Percentiles rank a stretch among this genome's conserved stretches.
Conservation (phyloP, 306 rosid genomes). For the Abrus precatorius region DNA sequence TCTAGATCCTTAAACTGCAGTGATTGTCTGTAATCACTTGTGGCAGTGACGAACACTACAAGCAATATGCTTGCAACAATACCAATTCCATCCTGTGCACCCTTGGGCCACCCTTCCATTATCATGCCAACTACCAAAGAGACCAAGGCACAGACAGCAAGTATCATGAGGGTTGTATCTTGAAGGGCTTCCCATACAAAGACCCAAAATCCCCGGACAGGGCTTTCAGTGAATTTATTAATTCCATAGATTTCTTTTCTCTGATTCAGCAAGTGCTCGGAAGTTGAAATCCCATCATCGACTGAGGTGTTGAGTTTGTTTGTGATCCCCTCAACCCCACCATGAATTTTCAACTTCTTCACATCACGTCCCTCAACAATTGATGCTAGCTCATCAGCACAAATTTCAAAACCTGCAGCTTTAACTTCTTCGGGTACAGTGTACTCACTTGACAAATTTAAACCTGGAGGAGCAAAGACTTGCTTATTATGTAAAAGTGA, state of each 20-base stretch:
- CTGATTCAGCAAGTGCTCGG: slow-evolving; percentile 66
- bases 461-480: slow-evolving; percentile 61
- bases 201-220: slow-evolving; percentile 79
- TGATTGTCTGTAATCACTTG: slow-evolving; percentile 93
- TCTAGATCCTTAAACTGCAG: slow-evolving; percentile 98
- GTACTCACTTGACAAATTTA: slow-evolving; percentile 75
- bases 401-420: slow-evolving; percentile 85
- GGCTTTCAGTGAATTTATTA: slow-evolving; percentile 88
- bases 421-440: slow-evolving; percentile 81
- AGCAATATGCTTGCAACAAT: slow-evolving; percentile 99
- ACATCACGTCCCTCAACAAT: slow-evolving; percentile 89
- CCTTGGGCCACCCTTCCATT: slow-evolving; percentile 98
- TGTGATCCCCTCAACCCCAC: slow-evolving; percentile 72
- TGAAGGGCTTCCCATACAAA: slow-evolving; percentile 99
- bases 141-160: slow-evolving; percentile 80
- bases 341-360: slow-evolving; percentile 84
- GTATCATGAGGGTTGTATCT: slow-evolving; percentile 96
- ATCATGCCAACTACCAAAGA: slow-evolving; percentile 87
- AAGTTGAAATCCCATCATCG: slow-evolving; percentile 70
- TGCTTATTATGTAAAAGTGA: slow-evolving; percentile 25
- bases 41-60: slow-evolving; percentile 95
- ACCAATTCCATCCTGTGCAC: slow-evolving; percentile 99
- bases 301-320: slow-evolving; percentile 72
- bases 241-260: slow-evolving; percentile 85
- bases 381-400: slow-evolving; percentile 84